phyloP scores from a whole-genome alignment of 306 rosid genomes.

The Citrullus colocynthis region DNA sequence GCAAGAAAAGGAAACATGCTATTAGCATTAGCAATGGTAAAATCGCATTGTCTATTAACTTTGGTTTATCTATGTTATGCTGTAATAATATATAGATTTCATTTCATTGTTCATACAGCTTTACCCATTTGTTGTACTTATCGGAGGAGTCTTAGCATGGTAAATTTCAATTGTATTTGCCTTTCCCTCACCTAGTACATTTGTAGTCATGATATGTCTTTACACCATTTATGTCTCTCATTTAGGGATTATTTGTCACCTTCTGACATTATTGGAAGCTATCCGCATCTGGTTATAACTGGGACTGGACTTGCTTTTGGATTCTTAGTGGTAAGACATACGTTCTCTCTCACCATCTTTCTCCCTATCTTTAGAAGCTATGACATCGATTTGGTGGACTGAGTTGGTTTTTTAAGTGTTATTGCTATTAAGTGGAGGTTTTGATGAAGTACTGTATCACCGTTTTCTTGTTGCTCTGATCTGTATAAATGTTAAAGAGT shows the following conservation, averaged over 20 bases:
- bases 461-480: not conserved
- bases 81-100: not conserved
- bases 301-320: constrained; percentile 95
- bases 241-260: constrained; percentile 87
- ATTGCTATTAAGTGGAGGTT: not conserved
- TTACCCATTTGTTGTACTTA: constrained; percentile 66
- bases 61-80: not conserved
- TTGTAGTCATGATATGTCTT: not conserved
- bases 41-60: not conserved
- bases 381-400: not conserved
- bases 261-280: constrained; percentile 46
- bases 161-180: constrained; percentile 18
- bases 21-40: constrained; percentile 86
- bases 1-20: constrained; percentile 68
- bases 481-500: not conserved
- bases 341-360: not conserved
- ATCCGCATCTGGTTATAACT: constrained; percentile 65
- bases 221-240: constrained; percentile 5
- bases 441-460: not conserved
- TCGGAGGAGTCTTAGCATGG: constrained; percentile 80
- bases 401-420: not conserved
- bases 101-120: constrained; percentile 35
- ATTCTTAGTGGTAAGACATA: constrained; percentile 66
- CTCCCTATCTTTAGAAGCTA: not conserved
- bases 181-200: not conserved